Evolutionary conservation across 352 stramenopile genomes (phyloP).

Genomic region (Phytophthora sansomeana): DNA sequence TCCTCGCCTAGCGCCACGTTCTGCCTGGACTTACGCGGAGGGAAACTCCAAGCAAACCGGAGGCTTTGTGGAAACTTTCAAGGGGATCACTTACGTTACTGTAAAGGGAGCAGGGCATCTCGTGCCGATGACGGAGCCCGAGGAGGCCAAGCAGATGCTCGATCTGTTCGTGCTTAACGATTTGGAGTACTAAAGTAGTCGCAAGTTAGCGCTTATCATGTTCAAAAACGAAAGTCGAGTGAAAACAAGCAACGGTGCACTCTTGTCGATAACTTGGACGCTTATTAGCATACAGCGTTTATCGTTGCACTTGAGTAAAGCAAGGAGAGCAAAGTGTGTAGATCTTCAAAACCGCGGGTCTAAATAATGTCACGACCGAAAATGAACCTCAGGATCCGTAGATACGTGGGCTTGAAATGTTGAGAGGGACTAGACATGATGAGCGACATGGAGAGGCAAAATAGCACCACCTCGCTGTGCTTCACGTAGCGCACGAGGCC

Average conservation of each 20-base stretch:
- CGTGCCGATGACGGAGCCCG: constrained; percentile 85
- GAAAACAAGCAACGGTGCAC: not conserved
- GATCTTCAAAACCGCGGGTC: not conserved
- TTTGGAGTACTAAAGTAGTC: constrained; percentile 24
- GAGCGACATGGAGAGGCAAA: constrained; percentile 84
- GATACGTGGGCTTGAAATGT: constrained; percentile 89
- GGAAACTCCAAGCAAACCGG: constrained; percentile 72
- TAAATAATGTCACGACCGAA: constrained; percentile 85
- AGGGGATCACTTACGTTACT: constrained; percentile 89
- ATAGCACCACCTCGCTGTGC: constrained; percentile 81
- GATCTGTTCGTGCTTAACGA: constrained; percentile 72
- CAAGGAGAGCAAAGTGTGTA: not conserved
- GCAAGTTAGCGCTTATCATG: constrained; percentile 13
- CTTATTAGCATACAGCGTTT: not conserved
- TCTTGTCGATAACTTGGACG: too few species aligned
- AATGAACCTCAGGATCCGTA: constrained; percentile 82
- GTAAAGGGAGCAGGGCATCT: constrained; percentile 93
- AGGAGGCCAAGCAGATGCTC: constrained; percentile 75
- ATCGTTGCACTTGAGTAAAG: not conserved
- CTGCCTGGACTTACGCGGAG: constrained; percentile 49
- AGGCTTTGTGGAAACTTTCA: constrained; percentile 86
- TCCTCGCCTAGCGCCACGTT: constrained; percentile 43
- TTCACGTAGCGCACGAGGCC: constrained; percentile 78
- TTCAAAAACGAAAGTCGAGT: constrained; percentile 26
- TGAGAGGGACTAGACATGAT: constrained; percentile 85